A percentile compares a stretch with the other conserved stretches of the same genome.
Evolutionary conservation across 2,329 filamentous ascomycete genomes (phyloP).

Genomic region (Grosmannia penicillata): DNA sequence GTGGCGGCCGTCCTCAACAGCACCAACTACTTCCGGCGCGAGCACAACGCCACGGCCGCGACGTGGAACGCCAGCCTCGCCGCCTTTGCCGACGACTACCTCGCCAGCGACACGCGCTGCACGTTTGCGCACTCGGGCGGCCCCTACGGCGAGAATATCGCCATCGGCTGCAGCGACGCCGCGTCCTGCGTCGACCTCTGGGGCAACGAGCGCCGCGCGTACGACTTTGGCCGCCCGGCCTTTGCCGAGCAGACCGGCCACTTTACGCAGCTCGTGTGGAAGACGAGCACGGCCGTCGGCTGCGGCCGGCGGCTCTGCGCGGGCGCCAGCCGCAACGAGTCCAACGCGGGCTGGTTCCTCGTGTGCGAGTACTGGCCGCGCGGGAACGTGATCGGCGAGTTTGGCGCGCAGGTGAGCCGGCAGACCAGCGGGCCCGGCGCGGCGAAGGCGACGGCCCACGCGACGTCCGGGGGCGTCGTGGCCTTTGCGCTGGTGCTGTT

Average conservation of each 20-base stretch:
- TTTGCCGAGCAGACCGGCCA: constrained; percentile 50
- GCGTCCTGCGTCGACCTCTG: constrained; percentile 44
- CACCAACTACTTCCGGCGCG: constrained; percentile 49
- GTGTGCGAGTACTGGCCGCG: constrained; percentile 57
- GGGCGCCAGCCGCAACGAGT: constrained; percentile 4
- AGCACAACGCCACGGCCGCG: constrained; percentile 45
- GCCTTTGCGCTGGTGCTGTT: constrained; percentile 6
- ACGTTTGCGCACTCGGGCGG: constrained; percentile 42
- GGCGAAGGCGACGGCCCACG: too few relatives aligned
- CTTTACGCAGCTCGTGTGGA: constrained; percentile 64
- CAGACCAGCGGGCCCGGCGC: constrained; percentile 14
- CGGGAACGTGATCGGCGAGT: constrained; percentile 46
- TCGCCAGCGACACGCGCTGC: constrained; percentile 23
- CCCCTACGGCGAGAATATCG: constrained; percentile 62
- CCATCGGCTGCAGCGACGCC: constrained; percentile 48
- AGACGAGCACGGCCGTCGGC: constrained; percentile 42
- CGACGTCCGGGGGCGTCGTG: constrained; percentile 3
- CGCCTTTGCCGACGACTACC: constrained; percentile 35
- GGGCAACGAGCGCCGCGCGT: constrained; percentile 44
- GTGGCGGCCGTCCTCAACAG: constrained; percentile 43
- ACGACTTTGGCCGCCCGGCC: constrained; percentile 40
- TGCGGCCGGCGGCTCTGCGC: constrained; percentile 32
- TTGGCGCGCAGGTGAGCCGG: constrained; percentile 28
- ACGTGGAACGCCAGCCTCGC: constrained; percentile 52
- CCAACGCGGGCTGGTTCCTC: constrained; percentile 42